phyloP scores from a whole-genome alignment of 176 grass and related monocot genomes.

The sorghum (Sorghum bicolor) region DNA sequence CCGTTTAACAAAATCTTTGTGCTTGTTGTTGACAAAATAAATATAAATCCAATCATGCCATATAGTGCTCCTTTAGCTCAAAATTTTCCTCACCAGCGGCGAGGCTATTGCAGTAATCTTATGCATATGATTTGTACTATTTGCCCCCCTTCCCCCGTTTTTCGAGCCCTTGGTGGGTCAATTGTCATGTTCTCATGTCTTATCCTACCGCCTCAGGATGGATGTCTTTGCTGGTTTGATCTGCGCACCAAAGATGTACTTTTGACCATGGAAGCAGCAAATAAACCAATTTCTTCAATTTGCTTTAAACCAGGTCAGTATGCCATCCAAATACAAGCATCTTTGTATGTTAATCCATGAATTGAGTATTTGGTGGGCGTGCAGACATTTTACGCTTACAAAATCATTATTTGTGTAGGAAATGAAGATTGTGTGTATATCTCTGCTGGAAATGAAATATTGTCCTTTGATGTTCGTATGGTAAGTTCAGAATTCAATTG shows the following conservation, averaged over 20 bases:
- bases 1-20: not conserved
- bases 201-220: slow-evolving; percentile 55
- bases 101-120: not conserved
- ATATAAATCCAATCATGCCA: not conserved
- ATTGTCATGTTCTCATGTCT: slow-evolving; percentile 5
- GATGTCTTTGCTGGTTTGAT: slow-evolving; percentile 89
- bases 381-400: slow-evolving; percentile 2
- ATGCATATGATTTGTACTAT: not conserved
- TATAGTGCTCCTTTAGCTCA: not conserved
- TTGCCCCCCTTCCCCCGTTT: not conserved
- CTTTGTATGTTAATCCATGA: not conserved
- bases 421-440: slow-evolving; percentile 82
- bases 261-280: slow-evolving; percentile 54
- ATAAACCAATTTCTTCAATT: slow-evolving; percentile 70
- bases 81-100: not conserved
- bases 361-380: not conserved
- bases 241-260: slow-evolving; percentile 71
- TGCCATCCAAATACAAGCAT: slow-evolving; percentile 18
- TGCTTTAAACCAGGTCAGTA: slow-evolving; percentile 82
- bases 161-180: not conserved
- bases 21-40: not conserved
- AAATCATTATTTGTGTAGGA: slow-evolving; percentile 48
- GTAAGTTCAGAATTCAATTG: slow-evolving; percentile 39
- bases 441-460: slow-evolving; percentile 64
- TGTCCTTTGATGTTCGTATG: slow-evolving; percentile 68